Evolutionary conservation across 108 stramenopile genomes (phyloP).

Genomic region (Phaeodactylum tricornutum): DNA sequence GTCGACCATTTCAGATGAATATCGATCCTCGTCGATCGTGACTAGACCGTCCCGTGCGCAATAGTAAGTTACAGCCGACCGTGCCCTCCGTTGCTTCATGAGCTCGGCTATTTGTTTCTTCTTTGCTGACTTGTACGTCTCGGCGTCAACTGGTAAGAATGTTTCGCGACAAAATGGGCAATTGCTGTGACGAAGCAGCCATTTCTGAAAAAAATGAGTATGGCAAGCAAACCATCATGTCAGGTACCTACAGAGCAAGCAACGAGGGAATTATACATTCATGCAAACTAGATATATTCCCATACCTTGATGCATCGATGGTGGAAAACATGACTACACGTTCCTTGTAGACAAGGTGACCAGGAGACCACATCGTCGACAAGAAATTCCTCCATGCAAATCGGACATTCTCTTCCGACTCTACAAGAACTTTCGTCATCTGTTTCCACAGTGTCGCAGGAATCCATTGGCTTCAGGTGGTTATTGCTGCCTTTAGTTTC

Average conservation of each 20-base stretch:
- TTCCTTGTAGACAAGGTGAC: slow-evolving; percentile 12
- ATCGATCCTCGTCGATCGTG: not conserved
- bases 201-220: no score
- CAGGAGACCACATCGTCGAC: slow-evolving; percentile 34
- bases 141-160: slow-evolving; percentile 23
- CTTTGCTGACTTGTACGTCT: not conserved
- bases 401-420: slow-evolving; percentile 19
- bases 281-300: no score
- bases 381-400: slow-evolving; percentile 39
- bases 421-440: not conserved
- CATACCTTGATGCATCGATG: slow-evolving; percentile 43
- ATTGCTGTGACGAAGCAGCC: slow-evolving; percentile 26
- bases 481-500: not conserved
- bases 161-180: slow-evolving; percentile 38
- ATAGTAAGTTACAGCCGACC: slow-evolving; percentile 10
- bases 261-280: no score
- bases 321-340: slow-evolving; percentile 53
- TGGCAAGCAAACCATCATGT: no score
- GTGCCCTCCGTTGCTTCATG: not conserved
- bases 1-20: not conserved
- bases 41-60: slow-evolving; percentile 7
- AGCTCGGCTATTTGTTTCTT: not conserved
- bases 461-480: not conserved
- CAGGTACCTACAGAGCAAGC: no score
- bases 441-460: not conserved